Evolutionary conservation across 371 early-diverging fungal genomes (phyloP).

Genomic region (Quaeritorhiza haematococci): DNA sequence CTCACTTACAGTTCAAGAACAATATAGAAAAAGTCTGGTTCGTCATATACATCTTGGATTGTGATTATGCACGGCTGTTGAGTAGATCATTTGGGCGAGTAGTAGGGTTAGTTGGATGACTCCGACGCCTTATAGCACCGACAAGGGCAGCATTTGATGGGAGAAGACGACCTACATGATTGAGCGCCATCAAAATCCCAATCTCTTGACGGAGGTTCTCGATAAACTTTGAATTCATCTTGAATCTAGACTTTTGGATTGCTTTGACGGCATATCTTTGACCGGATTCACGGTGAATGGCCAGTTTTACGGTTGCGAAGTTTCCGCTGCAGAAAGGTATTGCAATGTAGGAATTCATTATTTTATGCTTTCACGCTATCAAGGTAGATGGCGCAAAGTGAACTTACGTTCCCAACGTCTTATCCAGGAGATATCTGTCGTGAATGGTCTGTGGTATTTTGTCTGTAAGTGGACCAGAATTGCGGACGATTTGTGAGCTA

Average conservation of each 20-base stretch:
- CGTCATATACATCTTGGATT: conserved; percentile 59
- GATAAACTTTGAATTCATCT: conserved; percentile 40
- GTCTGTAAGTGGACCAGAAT: not conserved
- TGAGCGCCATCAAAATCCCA: conserved; percentile 62
- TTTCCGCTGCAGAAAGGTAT: conserved; percentile 28
- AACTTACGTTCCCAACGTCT: conserved; percentile 1
- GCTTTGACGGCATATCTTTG: conserved; percentile 59
- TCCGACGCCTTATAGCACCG: not conserved
- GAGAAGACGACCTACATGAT: conserved; percentile 49
- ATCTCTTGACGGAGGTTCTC: conserved; percentile 65
- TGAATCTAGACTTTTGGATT: conserved; percentile 35
- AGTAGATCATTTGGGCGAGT: not conserved
- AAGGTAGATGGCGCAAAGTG: not conserved
- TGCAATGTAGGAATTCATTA: no score
- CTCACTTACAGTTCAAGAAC: conserved; percentile 35
- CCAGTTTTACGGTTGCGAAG: conserved; percentile 60
- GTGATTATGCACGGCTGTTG: conserved; percentile 55
- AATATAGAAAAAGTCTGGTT: conserved; percentile 55
- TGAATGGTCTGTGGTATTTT: not conserved
- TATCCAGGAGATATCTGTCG: not conserved
- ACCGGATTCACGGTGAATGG: conserved; percentile 46
- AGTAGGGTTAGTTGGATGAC: not conserved
- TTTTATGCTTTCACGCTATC: not conserved
- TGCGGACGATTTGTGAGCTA: no score
- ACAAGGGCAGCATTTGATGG: not conserved